These are phyloP conservation scores for Psilocybe cyanescens DNA, from an alignment of 768 basidiomycete genomes.

Conservation along the genomic window DNA sequence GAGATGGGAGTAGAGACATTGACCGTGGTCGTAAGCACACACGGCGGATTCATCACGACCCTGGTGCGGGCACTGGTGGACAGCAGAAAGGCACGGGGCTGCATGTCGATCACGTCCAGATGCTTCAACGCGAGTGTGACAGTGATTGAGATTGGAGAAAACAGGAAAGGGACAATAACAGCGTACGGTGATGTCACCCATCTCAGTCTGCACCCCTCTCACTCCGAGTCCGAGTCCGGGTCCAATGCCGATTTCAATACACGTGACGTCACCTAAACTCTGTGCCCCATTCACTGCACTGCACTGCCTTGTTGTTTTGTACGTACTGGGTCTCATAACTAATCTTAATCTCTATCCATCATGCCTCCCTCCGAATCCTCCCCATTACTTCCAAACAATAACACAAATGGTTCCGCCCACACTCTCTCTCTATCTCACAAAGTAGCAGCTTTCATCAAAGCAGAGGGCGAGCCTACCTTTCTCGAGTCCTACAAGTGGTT, in stretches of 20 bases:
- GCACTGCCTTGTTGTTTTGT: constrained; percentile 30
- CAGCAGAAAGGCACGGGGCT: constrained; percentile 40
- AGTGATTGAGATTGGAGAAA: constrained; percentile 53
- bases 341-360: constrained; percentile 13
- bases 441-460: constrained; percentile 46
- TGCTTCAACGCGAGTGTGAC: constrained; percentile 63
- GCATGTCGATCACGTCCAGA: constrained; percentile 34
- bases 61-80: constrained; percentile 54
- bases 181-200: constrained; percentile 62
- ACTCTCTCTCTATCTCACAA: constrained; percentile 34
- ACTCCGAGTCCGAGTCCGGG: constrained; percentile 29
- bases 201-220: constrained; percentile 32
- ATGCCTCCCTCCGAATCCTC: constrained; percentile 48
- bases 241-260: constrained; percentile 51
- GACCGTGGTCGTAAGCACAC: constrained; percentile 63
- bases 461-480: constrained; percentile 71
- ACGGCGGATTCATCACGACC: constrained; percentile 65
- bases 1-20: constrained; percentile 27
- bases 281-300: constrained; percentile 4
- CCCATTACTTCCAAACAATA: constrained; percentile 43
- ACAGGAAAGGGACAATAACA: constrained; percentile 43
- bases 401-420: constrained; percentile 2
- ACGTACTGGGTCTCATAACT: constrained; percentile 10
- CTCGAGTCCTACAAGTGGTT: constrained; percentile 59
- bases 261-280: constrained; percentile 28